phyloP scores from a whole-genome alignment of 768 basidiomycete genomes.

The Gautieria morchelliformis region DNA sequence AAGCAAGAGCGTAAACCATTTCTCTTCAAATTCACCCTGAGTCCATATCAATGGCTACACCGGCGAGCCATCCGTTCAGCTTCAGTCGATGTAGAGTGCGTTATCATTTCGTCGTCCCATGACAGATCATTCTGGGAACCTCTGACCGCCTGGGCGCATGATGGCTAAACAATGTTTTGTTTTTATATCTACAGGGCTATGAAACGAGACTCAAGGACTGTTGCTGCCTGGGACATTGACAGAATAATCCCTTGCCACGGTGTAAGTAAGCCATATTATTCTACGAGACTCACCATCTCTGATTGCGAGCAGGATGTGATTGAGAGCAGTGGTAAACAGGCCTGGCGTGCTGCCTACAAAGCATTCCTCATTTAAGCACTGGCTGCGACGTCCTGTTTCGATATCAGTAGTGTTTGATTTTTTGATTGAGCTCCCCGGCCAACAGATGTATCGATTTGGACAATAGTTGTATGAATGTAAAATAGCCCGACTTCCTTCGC shows the following conservation, averaged over 20 bases:
- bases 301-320: slow-evolving; percentile 42
- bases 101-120: background rate
- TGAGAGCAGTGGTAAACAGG: slow-evolving; percentile 47
- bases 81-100: slow-evolving; percentile 25
- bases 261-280: slow-evolving; percentile 19
- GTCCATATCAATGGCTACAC: slow-evolving; percentile 18
- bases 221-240: slow-evolving; percentile 65
- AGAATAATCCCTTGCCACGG: slow-evolving; percentile 69
- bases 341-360: slow-evolving; percentile 38
- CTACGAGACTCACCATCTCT: slow-evolving; percentile 12
- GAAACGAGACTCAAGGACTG: slow-evolving; percentile 53
- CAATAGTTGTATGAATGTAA: too few species aligned
- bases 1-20: slow-evolving; percentile 20
- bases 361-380: slow-evolving; percentile 15
- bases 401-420: too few species aligned
- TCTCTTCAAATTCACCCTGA: slow-evolving; percentile 11
- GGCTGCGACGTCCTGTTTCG: background rate
- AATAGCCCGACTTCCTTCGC: too few species aligned
- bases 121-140: background rate
- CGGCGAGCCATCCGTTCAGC: background rate
- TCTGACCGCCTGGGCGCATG: background rate
- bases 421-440: too few species aligned
- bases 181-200: slow-evolving; percentile 25
- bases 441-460: too few species aligned
- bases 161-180: background rate